Percentiles rank a stretch among this genome's conserved stretches.
These are phyloP conservation scores for Quercus wislizeni DNA, from an alignment of 306 rosid genomes.

Conservation along the genomic window DNA sequence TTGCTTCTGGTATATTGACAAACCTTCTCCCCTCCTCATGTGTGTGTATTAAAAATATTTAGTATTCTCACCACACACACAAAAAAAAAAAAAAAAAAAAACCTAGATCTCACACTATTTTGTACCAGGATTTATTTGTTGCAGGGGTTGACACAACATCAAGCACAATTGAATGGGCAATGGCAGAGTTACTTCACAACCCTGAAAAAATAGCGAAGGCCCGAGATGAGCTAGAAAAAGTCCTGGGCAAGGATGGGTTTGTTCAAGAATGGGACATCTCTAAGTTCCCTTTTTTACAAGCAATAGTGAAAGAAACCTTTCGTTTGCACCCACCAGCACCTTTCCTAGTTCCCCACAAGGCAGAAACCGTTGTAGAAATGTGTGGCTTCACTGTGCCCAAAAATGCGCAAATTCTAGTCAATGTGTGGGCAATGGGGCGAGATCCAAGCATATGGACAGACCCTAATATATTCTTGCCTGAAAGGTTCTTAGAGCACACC, in stretches of 20 bases:
- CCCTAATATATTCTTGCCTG: constrained; percentile 20
- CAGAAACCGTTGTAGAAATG: background rate
- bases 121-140: constrained; percentile 8
- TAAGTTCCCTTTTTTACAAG: constrained; percentile 1
- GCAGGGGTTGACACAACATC: constrained; percentile 20
- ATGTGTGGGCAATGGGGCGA: constrained; percentile 19
- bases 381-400: constrained; percentile 2
- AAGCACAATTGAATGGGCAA: constrained; percentile 33
- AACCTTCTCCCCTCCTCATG: no score
- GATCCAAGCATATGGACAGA: constrained; percentile 10
- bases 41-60: no score
- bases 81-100: no score
- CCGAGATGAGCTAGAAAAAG: constrained; percentile 3
- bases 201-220: background rate
- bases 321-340: constrained; percentile 28
- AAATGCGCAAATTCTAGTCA: constrained; percentile 3
- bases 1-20: constrained; percentile 4
- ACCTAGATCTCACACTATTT: background rate
- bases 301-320: constrained; percentile 26
- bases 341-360: constrained; percentile 6
- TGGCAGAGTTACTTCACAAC: constrained; percentile 18
- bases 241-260: background rate
- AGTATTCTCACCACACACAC: no score
- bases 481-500: constrained; percentile 10
- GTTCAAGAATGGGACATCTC: constrained; percentile 7